Evolutionary conservation across 805 yeast genomes (phyloP).

Genomic region (Candida yuanshanica): DNA sequence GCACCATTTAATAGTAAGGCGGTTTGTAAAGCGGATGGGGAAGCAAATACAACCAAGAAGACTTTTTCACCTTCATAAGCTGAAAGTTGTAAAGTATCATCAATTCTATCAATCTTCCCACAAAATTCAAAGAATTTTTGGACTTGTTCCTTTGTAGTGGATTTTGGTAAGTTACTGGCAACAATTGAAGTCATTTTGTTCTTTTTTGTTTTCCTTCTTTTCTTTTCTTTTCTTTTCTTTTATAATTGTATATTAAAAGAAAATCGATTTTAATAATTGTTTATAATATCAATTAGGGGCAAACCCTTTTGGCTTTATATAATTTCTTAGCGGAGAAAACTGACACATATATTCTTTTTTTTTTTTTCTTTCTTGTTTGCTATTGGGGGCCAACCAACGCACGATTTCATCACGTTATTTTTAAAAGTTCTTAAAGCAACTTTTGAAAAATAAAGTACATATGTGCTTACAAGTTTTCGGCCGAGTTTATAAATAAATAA

Average conservation of each 20-base stretch:
- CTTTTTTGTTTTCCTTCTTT: no score
- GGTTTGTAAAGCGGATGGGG: conserved; percentile 58
- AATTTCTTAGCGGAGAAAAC: conserved; percentile 25
- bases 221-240: no score
- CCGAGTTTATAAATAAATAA: no score
- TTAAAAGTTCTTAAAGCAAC: no score
- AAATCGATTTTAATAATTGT: no score
- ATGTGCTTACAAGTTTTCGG: no score
- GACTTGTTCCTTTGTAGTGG: conserved; percentile 7
- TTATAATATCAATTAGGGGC: background rate
- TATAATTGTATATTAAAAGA: no score
- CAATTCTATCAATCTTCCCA: conserved; percentile 41
- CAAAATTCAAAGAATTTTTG: conserved; percentile 65
- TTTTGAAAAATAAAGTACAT: no score
- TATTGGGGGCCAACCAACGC: no score
- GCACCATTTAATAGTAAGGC: conserved; percentile 71
- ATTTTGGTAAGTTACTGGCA: conserved; percentile 3
- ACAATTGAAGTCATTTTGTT: conserved; percentile 6
- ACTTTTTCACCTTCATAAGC: conserved; percentile 11
- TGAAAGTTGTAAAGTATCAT: conserved; percentile 7
- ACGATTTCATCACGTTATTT: no score
- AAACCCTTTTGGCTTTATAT: background rate
- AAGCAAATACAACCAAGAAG: conserved; percentile 46
- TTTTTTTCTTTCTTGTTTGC: no score
- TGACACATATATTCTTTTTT: no score